These are phyloP conservation scores for Lasiodiplodia sp. DNA, from an alignment of 2,329 filamentous ascomycete genomes.

Conservation along the genomic window DNA sequence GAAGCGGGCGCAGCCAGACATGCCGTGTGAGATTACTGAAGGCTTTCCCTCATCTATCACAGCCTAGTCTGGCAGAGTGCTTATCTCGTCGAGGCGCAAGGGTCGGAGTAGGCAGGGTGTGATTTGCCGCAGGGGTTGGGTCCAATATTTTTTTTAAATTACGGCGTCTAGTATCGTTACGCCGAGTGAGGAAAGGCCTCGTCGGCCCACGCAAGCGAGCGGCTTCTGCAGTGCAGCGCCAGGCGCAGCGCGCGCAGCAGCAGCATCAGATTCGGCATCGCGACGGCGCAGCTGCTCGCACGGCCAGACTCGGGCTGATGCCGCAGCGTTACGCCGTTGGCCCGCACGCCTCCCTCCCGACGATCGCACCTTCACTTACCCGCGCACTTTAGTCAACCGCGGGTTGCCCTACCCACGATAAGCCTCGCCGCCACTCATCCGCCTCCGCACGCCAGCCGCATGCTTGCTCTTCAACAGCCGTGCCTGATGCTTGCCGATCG, in stretches of 20 bases:
- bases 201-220: not conserved
- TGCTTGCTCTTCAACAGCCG: not conserved
- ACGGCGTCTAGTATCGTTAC: conserved; percentile 17
- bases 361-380: conserved; percentile 41
- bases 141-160: not conserved
- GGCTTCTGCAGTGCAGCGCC: not conserved
- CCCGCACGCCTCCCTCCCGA: conserved; percentile 31
- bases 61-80: not conserved
- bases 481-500: conserved; percentile 31
- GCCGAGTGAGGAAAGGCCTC: not conserved
- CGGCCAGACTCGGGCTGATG: too few relatives aligned
- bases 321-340: not conserved
- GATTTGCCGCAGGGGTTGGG: conserved; percentile 6
- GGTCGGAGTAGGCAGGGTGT: conserved; percentile 3
- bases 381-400: conserved; percentile 45
- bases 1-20: not conserved
- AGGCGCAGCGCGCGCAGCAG: not conserved
- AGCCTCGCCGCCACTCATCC: conserved; percentile 38
- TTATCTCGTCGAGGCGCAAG: conserved; percentile 20
- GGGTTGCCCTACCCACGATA: conserved; percentile 41
- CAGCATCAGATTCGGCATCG: too few relatives aligned
- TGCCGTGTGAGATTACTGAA: conserved; percentile 1
- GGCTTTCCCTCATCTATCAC: conserved; percentile 12
- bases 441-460: not conserved
- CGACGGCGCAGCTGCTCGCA: too few relatives aligned